A percentile compares a stretch with the other conserved stretches of the same genome.
These are phyloP conservation scores for Fusarium nurragi DNA, from an alignment of 2,329 filamentous ascomycete genomes.

Conservation along the genomic window DNA sequence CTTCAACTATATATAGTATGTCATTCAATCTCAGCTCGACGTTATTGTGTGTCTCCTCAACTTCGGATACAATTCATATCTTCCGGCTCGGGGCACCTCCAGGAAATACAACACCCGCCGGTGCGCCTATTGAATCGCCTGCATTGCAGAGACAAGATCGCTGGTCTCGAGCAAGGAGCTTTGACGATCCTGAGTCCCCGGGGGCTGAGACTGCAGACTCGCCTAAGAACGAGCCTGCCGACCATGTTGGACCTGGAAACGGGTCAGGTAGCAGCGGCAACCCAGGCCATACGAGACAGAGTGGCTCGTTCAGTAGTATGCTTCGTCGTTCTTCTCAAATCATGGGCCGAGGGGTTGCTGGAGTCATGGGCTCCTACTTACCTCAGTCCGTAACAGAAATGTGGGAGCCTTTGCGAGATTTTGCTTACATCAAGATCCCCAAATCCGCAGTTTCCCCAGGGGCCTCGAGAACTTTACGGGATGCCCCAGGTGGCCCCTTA, in stretches of 20 bases:
- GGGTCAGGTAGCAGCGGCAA: constrained; percentile 39
- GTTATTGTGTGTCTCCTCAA: constrained; percentile 92
- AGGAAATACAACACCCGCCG: constrained; percentile 49
- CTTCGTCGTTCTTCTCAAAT: constrained; percentile 94
- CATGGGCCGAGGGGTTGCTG: constrained; percentile 87
- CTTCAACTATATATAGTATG: constrained; percentile 97
- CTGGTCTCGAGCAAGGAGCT: constrained; percentile 63
- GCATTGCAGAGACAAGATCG: constrained; percentile 59
- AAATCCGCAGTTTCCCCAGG: constrained; percentile 55
- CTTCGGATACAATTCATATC: constrained; percentile 95
- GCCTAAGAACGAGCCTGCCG: constrained; percentile 59
- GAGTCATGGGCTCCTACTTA: constrained; percentile 89
- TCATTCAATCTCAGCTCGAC: constrained; percentile 96
- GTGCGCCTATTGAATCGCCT: constrained; percentile 51
- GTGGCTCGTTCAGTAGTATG: constrained; percentile 88
- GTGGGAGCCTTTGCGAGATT: constrained; percentile 95
- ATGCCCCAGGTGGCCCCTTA: constrained; percentile 62
- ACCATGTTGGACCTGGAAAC: constrained; percentile 47
- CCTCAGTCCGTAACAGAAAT: constrained; percentile 95
- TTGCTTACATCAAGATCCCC: constrained; percentile 95
- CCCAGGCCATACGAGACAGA: constrained; percentile 57
- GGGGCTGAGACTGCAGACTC: constrained; percentile 62
- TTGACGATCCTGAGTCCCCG: constrained; percentile 56
- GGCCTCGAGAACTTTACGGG: constrained; percentile 42
- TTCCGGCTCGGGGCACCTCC: constrained; percentile 77